Conservation (phyloP, 2,329 filamentous ascomycete species). For the Botrytis byssoidea region DNA sequence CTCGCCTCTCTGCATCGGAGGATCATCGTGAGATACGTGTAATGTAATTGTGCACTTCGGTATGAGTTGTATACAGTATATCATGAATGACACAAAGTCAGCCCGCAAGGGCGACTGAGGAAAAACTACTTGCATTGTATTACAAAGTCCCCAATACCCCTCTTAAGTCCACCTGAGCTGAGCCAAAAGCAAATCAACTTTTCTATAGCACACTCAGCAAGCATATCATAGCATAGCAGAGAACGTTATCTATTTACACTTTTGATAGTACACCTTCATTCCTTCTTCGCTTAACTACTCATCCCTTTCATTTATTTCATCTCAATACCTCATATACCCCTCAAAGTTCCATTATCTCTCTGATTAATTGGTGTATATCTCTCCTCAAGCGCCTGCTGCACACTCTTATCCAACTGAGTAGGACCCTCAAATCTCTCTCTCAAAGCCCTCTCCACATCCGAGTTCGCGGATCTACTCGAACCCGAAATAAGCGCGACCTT, state of each 20-base stretch:
- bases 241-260: conserved; percentile 23
- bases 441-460: conserved; percentile 48
- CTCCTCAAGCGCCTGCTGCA: conserved; percentile 54
- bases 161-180: not conserved
- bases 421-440: conserved; percentile 52
- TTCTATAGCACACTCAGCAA: conserved; percentile 22
- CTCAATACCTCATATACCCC: conserved; percentile 36
- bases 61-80: not conserved
- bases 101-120: conserved; percentile 17
- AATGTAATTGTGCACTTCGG: not conserved
- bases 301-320: not conserved
- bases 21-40: not conserved
- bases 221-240: conserved; percentile 16
- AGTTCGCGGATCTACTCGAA: conserved; percentile 27
- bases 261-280: conserved; percentile 8
- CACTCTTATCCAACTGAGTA: conserved; percentile 46
- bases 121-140: conserved; percentile 9
- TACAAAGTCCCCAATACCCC: not conserved
- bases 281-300: not conserved
- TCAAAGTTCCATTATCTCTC: conserved; percentile 40
- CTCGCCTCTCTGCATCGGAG: not conserved
- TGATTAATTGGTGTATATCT: conserved; percentile 51
- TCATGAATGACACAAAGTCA: conserved; percentile 5
- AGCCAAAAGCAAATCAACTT: conserved; percentile 15
- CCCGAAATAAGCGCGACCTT: conserved; percentile 21